Evolutionary conservation across 495 filamentous ascomycete species (phyloP).

Genomic region (Talaromyces adpressus): DNA sequence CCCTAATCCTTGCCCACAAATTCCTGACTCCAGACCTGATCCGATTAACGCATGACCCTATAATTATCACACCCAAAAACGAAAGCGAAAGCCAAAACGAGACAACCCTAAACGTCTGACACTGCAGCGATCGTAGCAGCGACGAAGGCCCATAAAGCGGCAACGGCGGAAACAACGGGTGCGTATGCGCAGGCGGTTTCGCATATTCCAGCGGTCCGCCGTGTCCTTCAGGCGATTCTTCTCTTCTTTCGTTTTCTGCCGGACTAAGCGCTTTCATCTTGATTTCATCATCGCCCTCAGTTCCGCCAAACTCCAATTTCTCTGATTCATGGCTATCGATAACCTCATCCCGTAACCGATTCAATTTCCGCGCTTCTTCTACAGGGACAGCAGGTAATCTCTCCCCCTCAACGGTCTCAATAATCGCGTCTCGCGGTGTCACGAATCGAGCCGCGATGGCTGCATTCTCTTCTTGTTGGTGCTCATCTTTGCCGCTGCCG

Average conservation of each 20-base stretch:
- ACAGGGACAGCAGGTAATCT: conserved; percentile 59
- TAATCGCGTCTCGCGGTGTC: conserved; percentile 63
- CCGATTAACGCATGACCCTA: conserved; percentile 60
- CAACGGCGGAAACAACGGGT: conserved; percentile 83
- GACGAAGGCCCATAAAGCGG: conserved; percentile 77
- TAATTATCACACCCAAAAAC: conserved; percentile 69
- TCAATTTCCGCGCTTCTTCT: conserved; percentile 59
- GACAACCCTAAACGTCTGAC: conserved; percentile 48
- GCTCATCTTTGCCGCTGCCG: conserved; percentile 8
- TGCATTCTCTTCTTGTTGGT: conserved; percentile 23
- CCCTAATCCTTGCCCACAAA: conserved; percentile 42
- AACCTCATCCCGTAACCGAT: conserved; percentile 49
- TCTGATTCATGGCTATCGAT: conserved; percentile 15
- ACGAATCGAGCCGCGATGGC: conserved; percentile 62
- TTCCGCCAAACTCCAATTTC: not conserved
- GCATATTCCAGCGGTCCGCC: conserved; percentile 20
- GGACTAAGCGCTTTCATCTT: not conserved
- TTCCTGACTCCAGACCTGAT: conserved; percentile 40
- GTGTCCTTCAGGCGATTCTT: not conserved
- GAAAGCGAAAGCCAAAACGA: conserved; percentile 70
- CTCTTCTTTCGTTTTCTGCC: not conserved
- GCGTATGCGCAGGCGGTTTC: conserved; percentile 55
- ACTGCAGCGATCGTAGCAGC: conserved; percentile 54
- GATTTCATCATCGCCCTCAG: not conserved
- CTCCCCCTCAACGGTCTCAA: conserved; percentile 56